Conservation (phyloP, 192 early-diverging fungal species). For the Entomortierella parvispora region DNA sequence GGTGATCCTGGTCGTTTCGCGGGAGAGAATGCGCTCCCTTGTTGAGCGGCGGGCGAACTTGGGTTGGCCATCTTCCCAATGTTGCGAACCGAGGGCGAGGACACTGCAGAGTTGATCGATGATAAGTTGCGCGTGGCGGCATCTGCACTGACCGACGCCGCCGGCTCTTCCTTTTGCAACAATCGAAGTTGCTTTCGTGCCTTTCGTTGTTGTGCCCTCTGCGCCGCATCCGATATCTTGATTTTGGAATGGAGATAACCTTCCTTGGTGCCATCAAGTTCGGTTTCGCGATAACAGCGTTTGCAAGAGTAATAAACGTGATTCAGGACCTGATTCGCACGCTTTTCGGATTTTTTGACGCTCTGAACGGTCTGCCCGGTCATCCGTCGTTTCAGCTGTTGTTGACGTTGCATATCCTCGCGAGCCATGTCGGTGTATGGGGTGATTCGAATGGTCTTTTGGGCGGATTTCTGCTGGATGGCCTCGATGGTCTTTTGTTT, state of each 20-base stretch:
- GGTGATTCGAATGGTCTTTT: conserved; percentile 31
- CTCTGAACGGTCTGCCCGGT: neutral
- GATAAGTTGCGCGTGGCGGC: no score
- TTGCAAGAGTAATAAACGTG: conserved; percentile 51
- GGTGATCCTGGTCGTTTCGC: neutral
- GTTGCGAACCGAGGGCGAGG: neutral
- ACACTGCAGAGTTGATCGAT: no score
- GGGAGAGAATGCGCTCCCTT: neutral
- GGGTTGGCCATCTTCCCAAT: neutral
- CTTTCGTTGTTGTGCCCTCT: neutral
- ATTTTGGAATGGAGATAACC: conserved; percentile 14
- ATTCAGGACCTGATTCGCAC: conserved; percentile 35
- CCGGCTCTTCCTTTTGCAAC: neutral
- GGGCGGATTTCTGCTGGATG: neutral
- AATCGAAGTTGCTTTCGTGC: neutral
- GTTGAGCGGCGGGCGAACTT: neutral
- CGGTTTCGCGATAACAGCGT: conserved; percentile 43
- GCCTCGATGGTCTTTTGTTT: neutral
- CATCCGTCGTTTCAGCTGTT: conserved; percentile 15
- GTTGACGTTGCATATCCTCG: conserved; percentile 16
- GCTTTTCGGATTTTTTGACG: conserved; percentile 22
- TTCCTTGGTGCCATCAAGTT: conserved; percentile 44
- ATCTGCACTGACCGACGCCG: no score
- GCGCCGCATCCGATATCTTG: conserved; percentile 23
- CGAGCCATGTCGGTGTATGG: conserved; percentile 16